Conservation (phyloP, 1,139 yeast species). For the Taiozyma sp. region DNA sequence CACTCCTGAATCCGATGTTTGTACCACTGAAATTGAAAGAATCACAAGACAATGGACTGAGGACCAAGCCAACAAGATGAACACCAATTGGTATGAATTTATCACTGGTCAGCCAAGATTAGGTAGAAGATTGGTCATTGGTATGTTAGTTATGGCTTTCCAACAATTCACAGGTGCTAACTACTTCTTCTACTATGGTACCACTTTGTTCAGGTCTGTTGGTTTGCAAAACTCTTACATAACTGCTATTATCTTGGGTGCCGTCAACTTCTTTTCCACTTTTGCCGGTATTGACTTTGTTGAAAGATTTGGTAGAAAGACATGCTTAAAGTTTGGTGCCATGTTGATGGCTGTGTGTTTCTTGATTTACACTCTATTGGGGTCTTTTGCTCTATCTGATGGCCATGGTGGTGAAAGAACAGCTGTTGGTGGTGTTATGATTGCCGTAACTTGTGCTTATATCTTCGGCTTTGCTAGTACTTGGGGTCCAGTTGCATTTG, state of each 20-base stretch:
- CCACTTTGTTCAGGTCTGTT: slow-evolving; percentile 45
- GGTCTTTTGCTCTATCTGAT: slow-evolving; percentile 41
- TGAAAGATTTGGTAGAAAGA: slow-evolving; percentile 65
- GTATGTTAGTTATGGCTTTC: slow-evolving; percentile 47
- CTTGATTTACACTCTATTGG: slow-evolving; percentile 59
- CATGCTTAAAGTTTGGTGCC: slow-evolving; percentile 56
- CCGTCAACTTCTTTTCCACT: slow-evolving; percentile 73
- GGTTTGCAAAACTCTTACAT: slow-evolving; percentile 38
- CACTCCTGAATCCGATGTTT: slow-evolving; percentile 36
- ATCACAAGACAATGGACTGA: slow-evolving; percentile 34
- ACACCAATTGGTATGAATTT: slow-evolving; percentile 40
- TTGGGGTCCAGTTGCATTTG: slow-evolving; percentile 82
- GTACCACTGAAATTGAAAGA: slow-evolving; percentile 37
- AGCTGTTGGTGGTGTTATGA: slow-evolving; percentile 63
- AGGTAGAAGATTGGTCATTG: slow-evolving; percentile 42
- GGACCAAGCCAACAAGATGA: slow-evolving; percentile 30
- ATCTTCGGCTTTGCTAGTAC: slow-evolving; percentile 75
- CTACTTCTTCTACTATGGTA: slow-evolving; percentile 52
- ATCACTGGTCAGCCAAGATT: slow-evolving; percentile 42
- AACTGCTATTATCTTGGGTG: slow-evolving; percentile 65
- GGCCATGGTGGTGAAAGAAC: slow-evolving; percentile 23
- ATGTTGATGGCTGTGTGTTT: slow-evolving; percentile 56
- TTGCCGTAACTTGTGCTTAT: slow-evolving; percentile 68
- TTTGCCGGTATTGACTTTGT: slow-evolving; percentile 63
- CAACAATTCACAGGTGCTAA: slow-evolving; percentile 58